phyloP scores from a whole-genome alignment of 179 eudicot genomes.

The Carnegiea gigantea region DNA sequence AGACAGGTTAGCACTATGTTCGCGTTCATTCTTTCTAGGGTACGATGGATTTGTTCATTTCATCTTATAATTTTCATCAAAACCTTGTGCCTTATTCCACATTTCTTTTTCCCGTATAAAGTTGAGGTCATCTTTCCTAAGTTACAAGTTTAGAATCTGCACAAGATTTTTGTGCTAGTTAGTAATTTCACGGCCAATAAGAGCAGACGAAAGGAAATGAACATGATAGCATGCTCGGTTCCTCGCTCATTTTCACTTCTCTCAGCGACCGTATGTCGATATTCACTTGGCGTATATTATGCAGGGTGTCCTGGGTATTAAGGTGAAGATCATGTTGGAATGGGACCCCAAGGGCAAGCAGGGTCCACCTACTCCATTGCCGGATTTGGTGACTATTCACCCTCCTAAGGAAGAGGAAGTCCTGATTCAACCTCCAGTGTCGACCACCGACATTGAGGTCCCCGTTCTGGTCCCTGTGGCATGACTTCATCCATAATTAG shows the following conservation, averaged over 20 bases:
- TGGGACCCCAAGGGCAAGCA: conserved; percentile 45
- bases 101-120: too few relatives aligned
- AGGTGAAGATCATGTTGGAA: conserved; percentile 42
- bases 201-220: too few relatives aligned
- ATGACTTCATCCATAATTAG: not conserved
- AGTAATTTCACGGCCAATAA: too few relatives aligned
- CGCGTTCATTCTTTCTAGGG: not conserved
- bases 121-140: too few relatives aligned
- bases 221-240: too few relatives aligned
- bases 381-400: conserved; percentile 33
- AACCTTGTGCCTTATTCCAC: too few relatives aligned
- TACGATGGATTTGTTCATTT: too few relatives aligned
- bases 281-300: too few relatives aligned
- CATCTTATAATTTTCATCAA: not conserved
- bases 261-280: not conserved
- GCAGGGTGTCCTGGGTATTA: conserved; percentile 41
- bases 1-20: conserved; percentile 36
- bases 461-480: conserved; percentile 14
- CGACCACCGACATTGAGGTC: conserved; percentile 23
- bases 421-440: conserved; percentile 19
- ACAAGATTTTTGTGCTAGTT: too few relatives aligned
- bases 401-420: conserved; percentile 31
- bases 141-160: too few relatives aligned
- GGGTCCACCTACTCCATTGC: conserved; percentile 35
- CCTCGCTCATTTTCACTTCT: too few relatives aligned